Evolutionary conservation across 495 filamentous ascomycete species (phyloP), one percentile per base, ranked within the genome.

Genomic region (Echria macrotheca): DNA sequence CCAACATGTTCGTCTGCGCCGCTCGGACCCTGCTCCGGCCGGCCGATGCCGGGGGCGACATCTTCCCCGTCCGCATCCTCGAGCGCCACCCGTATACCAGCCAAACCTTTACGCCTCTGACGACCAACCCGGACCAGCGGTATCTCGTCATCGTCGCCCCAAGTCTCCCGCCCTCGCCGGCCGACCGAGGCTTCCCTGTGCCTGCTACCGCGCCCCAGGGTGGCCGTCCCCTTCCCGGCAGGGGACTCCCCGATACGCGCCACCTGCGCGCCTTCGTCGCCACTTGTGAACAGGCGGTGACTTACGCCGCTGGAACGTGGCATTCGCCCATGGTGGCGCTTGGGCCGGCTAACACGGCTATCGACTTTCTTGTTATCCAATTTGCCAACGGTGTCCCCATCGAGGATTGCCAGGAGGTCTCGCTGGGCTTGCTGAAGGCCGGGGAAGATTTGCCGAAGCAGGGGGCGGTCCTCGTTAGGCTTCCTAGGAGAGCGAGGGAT

Each of bases 321-420:
- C 93, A 98, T 76, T 90, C 91, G 54, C 93, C 93, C 2, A 97
- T 98, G 93, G 88, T 86, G 12, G 90, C 89, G 37, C 59, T 96
- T 17, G 93, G 91, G 1, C 58, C 69, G 38, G 55, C 72, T 26
- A 71, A 78, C 17, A 77, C 89, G 22, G 84, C 85, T 57, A 23
- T 76, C 9, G 71, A 74, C 35, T 98, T 97, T 68, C 80, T 95
- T 19, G 90, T 96, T 7, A 76, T 87, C 61, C 91, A 96, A 69
- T 87, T 82, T 70, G 83, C 82, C 12, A 98, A 94, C 68, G 89
- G 87, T 4, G 84, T 91, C 28, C 79, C 66, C 10, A 71, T 79
- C 2, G 93, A 97, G 72, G 93, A 98, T 68, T 93, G 87, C 57
- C 87, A 97, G 71, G 91, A 96, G 72, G 81, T 87, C 3, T 71